Evolutionary conservation across 331 rosid species (phyloP).

Genomic region (Acacia pycnantha): DNA sequence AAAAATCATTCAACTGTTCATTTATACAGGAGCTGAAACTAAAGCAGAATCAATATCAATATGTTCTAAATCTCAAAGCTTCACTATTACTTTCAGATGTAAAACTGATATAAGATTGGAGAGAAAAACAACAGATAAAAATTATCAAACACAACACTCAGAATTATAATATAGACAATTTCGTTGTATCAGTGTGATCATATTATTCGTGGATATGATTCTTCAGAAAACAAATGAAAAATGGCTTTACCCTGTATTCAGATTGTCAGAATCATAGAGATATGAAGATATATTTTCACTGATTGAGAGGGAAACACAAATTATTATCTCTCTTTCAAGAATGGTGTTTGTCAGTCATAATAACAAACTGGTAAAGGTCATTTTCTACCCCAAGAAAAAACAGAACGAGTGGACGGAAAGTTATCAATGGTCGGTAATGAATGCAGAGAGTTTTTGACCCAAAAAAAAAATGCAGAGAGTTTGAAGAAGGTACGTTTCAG

Average conservation of each 20-base stretch:
- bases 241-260: neutral
- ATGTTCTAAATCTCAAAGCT: neutral
- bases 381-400: neutral
- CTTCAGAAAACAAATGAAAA: conserved; percentile 1
- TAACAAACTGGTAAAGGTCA: neutral
- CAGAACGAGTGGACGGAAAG: neutral
- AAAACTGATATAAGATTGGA: neutral
- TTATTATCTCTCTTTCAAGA: neutral
- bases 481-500: neutral
- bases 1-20: neutral
- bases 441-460: too few species aligned
- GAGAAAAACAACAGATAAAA: neutral
- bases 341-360: conserved; percentile 7
- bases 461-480: too few species aligned
- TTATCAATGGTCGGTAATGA: neutral
- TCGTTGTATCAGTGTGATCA: neutral
- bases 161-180: neutral
- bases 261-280: too few species aligned
- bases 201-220: neutral
- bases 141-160: neutral
- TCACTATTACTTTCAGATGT: neutral
- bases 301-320: too few species aligned
- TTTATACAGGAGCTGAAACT: neutral
- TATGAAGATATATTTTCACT: too few species aligned
- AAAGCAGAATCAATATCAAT: neutral